Conservation (phyloP, 768 basidiomycete genomes). For the Filobasidium wieringae region DNA sequence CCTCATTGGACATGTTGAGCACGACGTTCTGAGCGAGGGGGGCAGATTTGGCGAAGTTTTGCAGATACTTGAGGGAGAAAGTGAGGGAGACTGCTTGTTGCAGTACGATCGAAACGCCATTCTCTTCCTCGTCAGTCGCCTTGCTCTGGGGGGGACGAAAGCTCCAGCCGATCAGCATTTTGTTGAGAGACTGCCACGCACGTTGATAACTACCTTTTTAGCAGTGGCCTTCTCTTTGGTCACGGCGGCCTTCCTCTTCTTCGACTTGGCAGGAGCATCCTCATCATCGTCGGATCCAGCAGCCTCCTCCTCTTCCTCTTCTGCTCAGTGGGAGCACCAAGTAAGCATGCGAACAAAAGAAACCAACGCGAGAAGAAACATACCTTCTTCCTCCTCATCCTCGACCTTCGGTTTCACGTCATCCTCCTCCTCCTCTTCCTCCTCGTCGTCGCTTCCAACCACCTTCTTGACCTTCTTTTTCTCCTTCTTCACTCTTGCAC, state of each 20-base stretch:
- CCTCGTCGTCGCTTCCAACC: constrained; percentile 31
- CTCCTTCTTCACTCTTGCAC: constrained; percentile 38
- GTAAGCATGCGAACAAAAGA: background rate
- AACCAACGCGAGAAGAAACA: background rate
- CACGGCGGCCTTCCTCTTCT: constrained; percentile 14
- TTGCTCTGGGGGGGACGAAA: constrained; percentile 15
- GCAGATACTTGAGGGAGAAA: constrained; percentile 91
- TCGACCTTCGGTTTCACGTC: constrained; percentile 40
- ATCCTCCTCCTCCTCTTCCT: constrained; percentile 48
- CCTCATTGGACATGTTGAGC: constrained; percentile 83
- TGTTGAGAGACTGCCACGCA: background rate
- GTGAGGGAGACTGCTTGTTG: constrained; percentile 80
- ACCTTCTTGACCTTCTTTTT: constrained; percentile 26
- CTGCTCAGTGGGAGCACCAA: background rate
- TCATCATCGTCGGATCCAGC: constrained; percentile 16
- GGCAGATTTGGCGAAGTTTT: constrained; percentile 87
- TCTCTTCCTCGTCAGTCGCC: constrained; percentile 22
- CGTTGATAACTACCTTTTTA: constrained; percentile 29
- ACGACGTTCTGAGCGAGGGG: constrained; percentile 60
- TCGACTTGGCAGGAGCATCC: constrained; percentile 1
- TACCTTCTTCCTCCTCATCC: constrained; percentile 23
- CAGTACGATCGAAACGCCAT: constrained; percentile 62
- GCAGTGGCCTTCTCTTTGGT: constrained; percentile 12
- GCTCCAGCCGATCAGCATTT: too few species aligned
- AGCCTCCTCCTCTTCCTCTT: constrained; percentile 8